These are phyloP conservation scores for Trypanosoma grayi DNA, from an alignment of 208 protist species.

Conservation along the genomic window DNA sequence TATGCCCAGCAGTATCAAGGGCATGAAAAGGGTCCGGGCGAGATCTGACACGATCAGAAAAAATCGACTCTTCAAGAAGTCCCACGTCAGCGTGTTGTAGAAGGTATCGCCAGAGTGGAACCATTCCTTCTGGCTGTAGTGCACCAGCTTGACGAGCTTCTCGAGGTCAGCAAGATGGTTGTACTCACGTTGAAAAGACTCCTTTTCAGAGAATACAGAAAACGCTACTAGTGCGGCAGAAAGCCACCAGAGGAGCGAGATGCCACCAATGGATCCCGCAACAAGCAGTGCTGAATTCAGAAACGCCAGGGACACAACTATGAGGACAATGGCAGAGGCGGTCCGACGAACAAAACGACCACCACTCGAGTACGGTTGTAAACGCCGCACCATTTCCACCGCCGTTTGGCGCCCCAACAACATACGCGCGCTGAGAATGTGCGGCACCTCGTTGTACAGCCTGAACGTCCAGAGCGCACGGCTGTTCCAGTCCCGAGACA, in stretches of 20 bases:
- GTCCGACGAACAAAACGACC: constrained; percentile 52
- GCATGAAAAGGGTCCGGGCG: constrained; percentile 42
- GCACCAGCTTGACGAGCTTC: constrained; percentile 39
- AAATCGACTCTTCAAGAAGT: constrained; percentile 57
- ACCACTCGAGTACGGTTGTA: constrained; percentile 47
- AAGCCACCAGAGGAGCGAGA: constrained; percentile 78
- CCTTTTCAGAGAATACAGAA: constrained; percentile 38
- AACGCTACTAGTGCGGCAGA: constrained; percentile 54
- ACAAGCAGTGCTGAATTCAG: constrained; percentile 74
- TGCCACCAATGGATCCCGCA: constrained; percentile 42
- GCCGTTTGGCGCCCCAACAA: constrained; percentile 41
- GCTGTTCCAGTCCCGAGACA: constrained; percentile 56
- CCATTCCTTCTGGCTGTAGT: constrained; percentile 60
- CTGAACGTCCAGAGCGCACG: constrained; percentile 67
- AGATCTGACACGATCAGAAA: constrained; percentile 41
- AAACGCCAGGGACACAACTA: constrained; percentile 51
- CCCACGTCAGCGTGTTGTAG: constrained; percentile 41
- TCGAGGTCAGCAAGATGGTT: constrained; percentile 53
- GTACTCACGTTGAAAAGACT: constrained; percentile 68
- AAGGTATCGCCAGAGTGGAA: constrained; percentile 58
- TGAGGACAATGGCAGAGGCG: constrained; percentile 51
- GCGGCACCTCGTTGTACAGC: constrained; percentile 82
- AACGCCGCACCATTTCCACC: constrained; percentile 41
- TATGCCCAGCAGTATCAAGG: constrained; percentile 52
- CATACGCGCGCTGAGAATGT: constrained; percentile 61